Evolutionary conservation across 2,329 filamentous ascomycete species (phyloP), one percentile per base, ranked within the genome.

Genomic region (Arachnopeziza araneosa): DNA sequence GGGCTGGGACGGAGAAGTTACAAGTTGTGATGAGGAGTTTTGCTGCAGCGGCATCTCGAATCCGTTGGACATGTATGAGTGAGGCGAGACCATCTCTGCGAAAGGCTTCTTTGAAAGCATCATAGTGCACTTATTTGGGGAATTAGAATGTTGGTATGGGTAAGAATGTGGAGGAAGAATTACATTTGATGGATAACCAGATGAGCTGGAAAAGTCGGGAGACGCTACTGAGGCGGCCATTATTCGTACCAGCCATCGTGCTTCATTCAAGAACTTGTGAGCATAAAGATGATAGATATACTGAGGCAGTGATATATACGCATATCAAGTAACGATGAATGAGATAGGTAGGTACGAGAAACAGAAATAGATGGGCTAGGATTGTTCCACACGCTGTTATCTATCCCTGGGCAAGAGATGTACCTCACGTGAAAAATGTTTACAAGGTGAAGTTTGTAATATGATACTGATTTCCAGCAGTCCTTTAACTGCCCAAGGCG

Each of bases 21-120:
- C 67, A 68, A 30, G 62, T 68, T 59, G 60, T 56, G 44, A 32
- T 61, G 63, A 69, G 57, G 30, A 69, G 32, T 22, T 67, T 68
- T 62, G 67, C 65, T 53, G 51, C 36, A 23, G 67, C 67, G 23
- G 58, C 62, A 59, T 69, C 67, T 64, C 64, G 65, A 65, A 68
- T 63, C 24, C 57, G 59, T 58, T 17, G 58, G 5, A 58, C 55
- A 21, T 58, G 60, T 21, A 36, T 17, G 55, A 68, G 24, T 61
- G 67, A 32, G 7, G 54, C 57, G 52, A 68, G 61, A 49, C 67
- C 67, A 53, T 68, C 62, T 64, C 26, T 48, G 52, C 59, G 61
- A 59, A 66, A 2, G 0, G 62, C 64, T 49, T 64, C 62, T 59
- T 21, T 63, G 52, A 67, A 60, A 61, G 64, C 63, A 26, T 56